phyloP scores from a whole-genome alignment of 2,329 filamentous ascomycete genomes.

The Delphinella strobiligena region DNA sequence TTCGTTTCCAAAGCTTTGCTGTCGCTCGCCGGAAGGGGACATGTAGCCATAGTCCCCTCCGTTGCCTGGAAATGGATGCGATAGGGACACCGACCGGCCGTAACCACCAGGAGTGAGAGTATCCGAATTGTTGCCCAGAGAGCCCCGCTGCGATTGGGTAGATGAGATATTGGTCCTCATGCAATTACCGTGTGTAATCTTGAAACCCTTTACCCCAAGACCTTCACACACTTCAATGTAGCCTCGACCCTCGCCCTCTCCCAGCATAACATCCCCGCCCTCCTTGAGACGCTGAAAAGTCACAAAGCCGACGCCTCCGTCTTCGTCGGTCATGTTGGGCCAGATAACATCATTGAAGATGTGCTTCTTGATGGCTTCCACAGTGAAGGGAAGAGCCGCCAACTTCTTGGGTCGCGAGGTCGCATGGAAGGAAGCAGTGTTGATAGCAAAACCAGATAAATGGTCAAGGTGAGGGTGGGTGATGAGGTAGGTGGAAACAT shows the following conservation, averaged over 20 bases:
- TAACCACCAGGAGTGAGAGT: constrained; percentile 4
- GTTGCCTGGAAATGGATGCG: too few species aligned
- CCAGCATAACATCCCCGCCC: constrained; percentile 74
- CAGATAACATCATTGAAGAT: constrained; percentile 98
- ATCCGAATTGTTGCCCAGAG: constrained; percentile 20
- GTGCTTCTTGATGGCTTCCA: constrained; percentile 81
- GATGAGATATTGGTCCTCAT: constrained; percentile 44
- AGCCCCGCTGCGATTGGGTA: constrained; percentile 29
- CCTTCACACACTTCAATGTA: constrained; percentile 85
- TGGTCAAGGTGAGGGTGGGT: constrained; percentile 98
- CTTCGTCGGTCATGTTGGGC: constrained; percentile 94
- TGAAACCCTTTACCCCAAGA: constrained; percentile 76
- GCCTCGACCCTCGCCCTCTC: constrained; percentile 65
- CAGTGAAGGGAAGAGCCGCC: constrained; percentile 77
- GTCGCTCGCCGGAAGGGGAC: not conserved
- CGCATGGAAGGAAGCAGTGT: constrained; percentile 75
- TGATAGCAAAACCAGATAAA: constrained; percentile 81
- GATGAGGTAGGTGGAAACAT: constrained; percentile 81
- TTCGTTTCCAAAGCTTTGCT: constrained; percentile 4
- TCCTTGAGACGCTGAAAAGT: constrained; percentile 83
- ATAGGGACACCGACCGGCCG: too few species aligned
- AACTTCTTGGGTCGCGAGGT: constrained; percentile 69
- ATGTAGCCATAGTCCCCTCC: not conserved
- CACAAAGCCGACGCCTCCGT: constrained; percentile 82
- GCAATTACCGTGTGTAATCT: constrained; percentile 82